A percentile compares a stretch with the other conserved stretches of the same genome.
phyloP scores from a whole-genome alignment of 2,329 filamentous ascomycete species.

The Paecilomyces variotii region DNA sequence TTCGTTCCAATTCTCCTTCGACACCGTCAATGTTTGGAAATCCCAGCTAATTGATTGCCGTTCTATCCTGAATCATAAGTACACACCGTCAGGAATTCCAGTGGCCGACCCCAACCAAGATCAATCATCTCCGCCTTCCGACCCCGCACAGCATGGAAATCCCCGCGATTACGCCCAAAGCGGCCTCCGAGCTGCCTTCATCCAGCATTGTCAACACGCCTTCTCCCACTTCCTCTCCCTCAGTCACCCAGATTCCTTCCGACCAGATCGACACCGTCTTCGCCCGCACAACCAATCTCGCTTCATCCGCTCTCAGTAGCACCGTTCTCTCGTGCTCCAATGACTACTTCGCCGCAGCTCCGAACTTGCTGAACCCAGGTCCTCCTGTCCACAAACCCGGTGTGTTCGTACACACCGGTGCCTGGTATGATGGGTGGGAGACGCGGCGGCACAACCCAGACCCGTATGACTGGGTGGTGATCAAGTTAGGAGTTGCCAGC shows the following conservation, averaged over 20 bases:
- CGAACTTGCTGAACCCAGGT: slow-evolving; percentile 51
- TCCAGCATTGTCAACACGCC: not conserved
- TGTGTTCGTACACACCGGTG: slow-evolving; percentile 52
- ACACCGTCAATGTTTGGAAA: no score
- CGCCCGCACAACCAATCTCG: slow-evolving; percentile 45
- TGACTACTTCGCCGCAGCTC: slow-evolving; percentile 54
- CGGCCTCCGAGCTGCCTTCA: not conserved
- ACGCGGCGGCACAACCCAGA: slow-evolving; percentile 53
- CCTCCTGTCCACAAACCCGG: slow-evolving; percentile 49
- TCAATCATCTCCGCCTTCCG: not conserved
- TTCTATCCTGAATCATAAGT: not conserved
- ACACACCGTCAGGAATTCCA: no score
- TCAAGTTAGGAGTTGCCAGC: slow-evolving; percentile 47
- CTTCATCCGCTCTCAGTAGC: slow-evolving; percentile 41
- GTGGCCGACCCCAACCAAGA: not conserved
- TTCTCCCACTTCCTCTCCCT: not conserved
- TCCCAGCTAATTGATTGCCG: not conserved
- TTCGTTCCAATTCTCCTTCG: not conserved
- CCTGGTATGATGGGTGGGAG: slow-evolving; percentile 60
- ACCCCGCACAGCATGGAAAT: not conserved
- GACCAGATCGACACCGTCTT: slow-evolving; percentile 48
- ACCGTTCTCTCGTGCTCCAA: slow-evolving; percentile 50
- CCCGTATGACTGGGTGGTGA: slow-evolving; percentile 52
- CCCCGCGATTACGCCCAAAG: not conserved
- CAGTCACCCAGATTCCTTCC: slow-evolving; percentile 33